These are phyloP conservation scores for Schwanniomyces sp. DNA, from an alignment of 805 yeast genomes.

Conservation along the genomic window DNA sequence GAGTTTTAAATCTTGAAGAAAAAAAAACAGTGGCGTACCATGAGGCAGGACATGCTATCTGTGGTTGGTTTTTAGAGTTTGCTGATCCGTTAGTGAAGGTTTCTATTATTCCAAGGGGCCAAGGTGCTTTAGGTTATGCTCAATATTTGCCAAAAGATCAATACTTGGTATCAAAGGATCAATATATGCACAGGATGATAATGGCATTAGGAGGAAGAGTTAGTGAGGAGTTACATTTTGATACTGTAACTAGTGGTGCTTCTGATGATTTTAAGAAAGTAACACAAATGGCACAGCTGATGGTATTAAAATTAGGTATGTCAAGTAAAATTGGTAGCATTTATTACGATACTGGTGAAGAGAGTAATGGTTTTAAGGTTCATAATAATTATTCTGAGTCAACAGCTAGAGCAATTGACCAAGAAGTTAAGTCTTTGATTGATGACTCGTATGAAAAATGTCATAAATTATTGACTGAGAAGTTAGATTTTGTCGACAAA, in stretches of 20 bases:
- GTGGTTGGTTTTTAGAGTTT: constrained; percentile 87
- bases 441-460: constrained; percentile 66
- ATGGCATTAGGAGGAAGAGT: constrained; percentile 94
- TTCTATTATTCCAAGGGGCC: constrained; percentile 93
- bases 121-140: constrained; percentile 95
- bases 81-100: constrained; percentile 93
- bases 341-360: constrained; percentile 50
- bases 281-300: constrained; percentile 82
- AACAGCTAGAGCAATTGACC: constrained; percentile 66
- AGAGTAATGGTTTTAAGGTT: constrained; percentile 50
- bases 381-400: constrained; percentile 69
- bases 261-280: constrained; percentile 91
- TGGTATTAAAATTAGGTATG: constrained; percentile 90
- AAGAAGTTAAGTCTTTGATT: constrained; percentile 67
- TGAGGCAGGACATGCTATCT: constrained; percentile 96
- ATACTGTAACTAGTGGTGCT: constrained; percentile 88
- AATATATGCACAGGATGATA: constrained; percentile 81
- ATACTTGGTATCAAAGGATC: constrained; percentile 72
- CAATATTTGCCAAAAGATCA: constrained; percentile 91
- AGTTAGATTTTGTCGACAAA: constrained; percentile 57
- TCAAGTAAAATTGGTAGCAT: constrained; percentile 75
- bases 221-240: constrained; percentile 85
- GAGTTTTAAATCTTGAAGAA: constrained; percentile 76
- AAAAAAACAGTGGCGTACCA: constrained; percentile 87
- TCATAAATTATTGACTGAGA: constrained; percentile 54